Conservation (phyloP, 176 grass and related monocot species). For the Musa schizocarpa region DNA sequence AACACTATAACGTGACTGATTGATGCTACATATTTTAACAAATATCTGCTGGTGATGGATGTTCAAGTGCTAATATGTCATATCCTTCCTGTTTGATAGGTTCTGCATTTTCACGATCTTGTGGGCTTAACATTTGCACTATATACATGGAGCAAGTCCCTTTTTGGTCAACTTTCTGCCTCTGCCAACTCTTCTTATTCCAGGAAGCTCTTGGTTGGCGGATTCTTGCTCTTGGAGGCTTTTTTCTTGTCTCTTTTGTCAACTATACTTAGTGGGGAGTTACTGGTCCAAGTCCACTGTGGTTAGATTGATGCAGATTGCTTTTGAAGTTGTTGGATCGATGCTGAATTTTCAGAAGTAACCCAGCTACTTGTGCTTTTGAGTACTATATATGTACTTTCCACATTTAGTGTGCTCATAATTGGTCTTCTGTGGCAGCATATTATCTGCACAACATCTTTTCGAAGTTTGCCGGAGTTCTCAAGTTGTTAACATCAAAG, state of each 20-base stretch:
- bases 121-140: neutral
- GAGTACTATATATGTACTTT: neutral
- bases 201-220: conserved; percentile 9
- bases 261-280: conserved; percentile 64
- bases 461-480: neutral
- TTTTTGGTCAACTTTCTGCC: neutral
- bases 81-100: neutral
- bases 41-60: too few relatives aligned
- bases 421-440: neutral
- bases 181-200: neutral
- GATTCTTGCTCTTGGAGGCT: neutral
- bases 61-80: too few relatives aligned
- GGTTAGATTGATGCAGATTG: conserved; percentile 36
- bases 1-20: too few relatives aligned
- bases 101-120: neutral
- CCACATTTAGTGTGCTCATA: neutral
- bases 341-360: conserved; percentile 42
- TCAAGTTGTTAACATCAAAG: neutral
- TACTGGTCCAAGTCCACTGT: conserved; percentile 37
- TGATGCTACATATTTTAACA: too few relatives aligned
- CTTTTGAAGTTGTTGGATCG: conserved; percentile 42
- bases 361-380: neutral
- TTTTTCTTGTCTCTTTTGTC: conserved; percentile 30
- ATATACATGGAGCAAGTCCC: neutral
- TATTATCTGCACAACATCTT: neutral